phyloP scores from a whole-genome alignment of 2,329 filamentous ascomycete species.

The Trichoderma semiorbis region DNA sequence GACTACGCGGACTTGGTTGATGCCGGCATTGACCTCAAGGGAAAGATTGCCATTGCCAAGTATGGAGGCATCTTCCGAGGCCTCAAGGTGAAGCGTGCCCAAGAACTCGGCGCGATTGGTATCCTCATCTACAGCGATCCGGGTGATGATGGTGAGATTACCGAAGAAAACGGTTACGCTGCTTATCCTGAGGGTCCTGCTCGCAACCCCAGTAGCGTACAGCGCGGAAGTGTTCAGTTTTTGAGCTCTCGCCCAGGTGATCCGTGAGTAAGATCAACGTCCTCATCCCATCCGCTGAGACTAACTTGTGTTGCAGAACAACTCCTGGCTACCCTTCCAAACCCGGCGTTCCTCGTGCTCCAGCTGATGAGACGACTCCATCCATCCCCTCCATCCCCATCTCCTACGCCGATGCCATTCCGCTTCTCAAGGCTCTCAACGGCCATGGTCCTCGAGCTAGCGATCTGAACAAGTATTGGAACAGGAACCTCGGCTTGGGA shows the following conservation, averaged over 20 bases:
- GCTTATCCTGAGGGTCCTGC: constrained; percentile 84
- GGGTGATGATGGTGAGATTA: constrained; percentile 79
- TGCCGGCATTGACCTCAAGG: constrained; percentile 70
- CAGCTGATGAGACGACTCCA: constrained; percentile 68
- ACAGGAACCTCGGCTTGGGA: constrained; percentile 64
- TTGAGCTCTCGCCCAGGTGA: constrained; percentile 68
- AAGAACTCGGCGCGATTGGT: constrained; percentile 88
- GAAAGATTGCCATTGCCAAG: constrained; percentile 82
- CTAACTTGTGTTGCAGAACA: constrained; percentile 44
- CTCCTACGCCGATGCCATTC: constrained; percentile 81
- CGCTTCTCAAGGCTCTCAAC: constrained; percentile 85
- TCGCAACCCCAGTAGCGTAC: constrained; percentile 81
- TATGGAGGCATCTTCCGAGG: constrained; percentile 87
- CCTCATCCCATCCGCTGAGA: not conserved
- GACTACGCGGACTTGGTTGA: constrained; percentile 80
- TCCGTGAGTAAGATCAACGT: constrained; percentile 45
- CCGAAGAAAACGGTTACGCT: constrained; percentile 74
- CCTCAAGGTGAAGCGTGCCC: constrained; percentile 86
- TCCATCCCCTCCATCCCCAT: constrained; percentile 89
- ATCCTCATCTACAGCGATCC: constrained; percentile 82
- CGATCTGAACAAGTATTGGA: constrained; percentile 71
- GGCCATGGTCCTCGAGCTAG: constrained; percentile 76
- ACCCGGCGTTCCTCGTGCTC: constrained; percentile 74
- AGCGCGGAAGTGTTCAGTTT: constrained; percentile 83
- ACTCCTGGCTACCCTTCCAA: constrained; percentile 93